Base-by-base conservation (phyloP, 768 basidiomycete genomes). In the Boletus subparvulus region DNA sequence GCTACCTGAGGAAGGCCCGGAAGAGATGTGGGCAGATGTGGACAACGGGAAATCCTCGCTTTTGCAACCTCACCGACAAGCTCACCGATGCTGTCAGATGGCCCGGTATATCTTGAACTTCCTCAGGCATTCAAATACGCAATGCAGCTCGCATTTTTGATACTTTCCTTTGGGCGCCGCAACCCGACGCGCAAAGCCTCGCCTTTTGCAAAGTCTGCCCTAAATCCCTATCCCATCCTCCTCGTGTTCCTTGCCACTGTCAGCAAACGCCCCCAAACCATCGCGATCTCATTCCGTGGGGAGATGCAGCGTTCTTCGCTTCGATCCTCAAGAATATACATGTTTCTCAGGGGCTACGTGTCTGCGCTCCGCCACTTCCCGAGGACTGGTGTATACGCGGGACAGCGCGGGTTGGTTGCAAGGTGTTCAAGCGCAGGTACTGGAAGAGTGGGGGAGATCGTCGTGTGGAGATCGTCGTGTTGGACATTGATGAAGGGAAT, bases 361-460 rank as follows among this genome's bases (percentile, higher is more conserved):
- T 71, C 14, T 87, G 84, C 59, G 74, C 82, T 21, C 86, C 86
- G 0, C 86, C 92, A 0, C 75, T 98, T 3, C 81, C 90, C 0
- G 97, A 99, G 72, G 97, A 98, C 65, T 98, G 95, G 94, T 91
- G 90, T 65, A 69, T 98, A 61, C 82, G 97, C 33, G 97, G 97
- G 2, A 92, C 95, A 87, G 94, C 94, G 63, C 98, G 97, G 97
- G 88, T 92, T 4, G 89, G 92, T 7, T 80, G 92, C 56, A 84
- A 85, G 58, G 86, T 98, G 16, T 98, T 89, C 68, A 94, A 96
- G 70, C 84, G 92, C 40, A 95, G 95, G 0, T 98, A 88, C 70
- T 99, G 97, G 97, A 91, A 88, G 67, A 77, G 78, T 17, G 82
- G 81, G 33, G 88, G 86, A 50, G 86, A 86, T 54, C 78, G 80